phyloP scores from a whole-genome alignment of 768 basidiomycete genomes.

The Grammothele lineata region DNA sequence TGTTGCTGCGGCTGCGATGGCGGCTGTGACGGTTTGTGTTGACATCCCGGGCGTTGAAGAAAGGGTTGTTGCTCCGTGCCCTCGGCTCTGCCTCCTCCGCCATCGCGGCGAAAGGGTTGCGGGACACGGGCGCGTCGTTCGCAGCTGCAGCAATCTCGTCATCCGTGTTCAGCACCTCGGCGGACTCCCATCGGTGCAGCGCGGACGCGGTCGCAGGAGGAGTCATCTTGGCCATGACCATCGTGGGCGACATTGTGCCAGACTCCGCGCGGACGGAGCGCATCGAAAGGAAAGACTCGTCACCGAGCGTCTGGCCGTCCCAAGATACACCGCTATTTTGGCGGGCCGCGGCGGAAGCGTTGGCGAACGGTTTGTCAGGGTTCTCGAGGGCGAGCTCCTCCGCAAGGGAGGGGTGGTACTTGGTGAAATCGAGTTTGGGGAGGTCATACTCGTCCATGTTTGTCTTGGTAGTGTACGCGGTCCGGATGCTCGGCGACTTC shows the following conservation, averaged over 20 bases:
- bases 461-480: conserved; percentile 43
- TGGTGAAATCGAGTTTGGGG: conserved; percentile 42
- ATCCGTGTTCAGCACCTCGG: conserved; percentile 52
- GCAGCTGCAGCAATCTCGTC: conserved; percentile 25
- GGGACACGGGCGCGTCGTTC: conserved; percentile 10
- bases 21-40: conserved; percentile 8
- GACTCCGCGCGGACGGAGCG: conserved; percentile 35
- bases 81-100: conserved; percentile 29
- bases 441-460: conserved; percentile 33
- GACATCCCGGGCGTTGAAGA: conserved; percentile 36
- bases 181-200: conserved; percentile 64
- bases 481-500: conserved; percentile 53
- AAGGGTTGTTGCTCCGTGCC: conserved; percentile 43
- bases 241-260: conserved; percentile 47
- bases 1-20: conserved; percentile 25
- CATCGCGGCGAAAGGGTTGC: conserved; percentile 31
- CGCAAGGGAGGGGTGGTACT: conserved; percentile 51
- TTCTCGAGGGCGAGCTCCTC: conserved; percentile 43
- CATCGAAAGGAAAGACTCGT: conserved; percentile 47
- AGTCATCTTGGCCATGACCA: conserved; percentile 54
- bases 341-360: conserved; percentile 29
- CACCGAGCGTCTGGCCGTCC: conserved; percentile 44
- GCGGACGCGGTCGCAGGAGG: conserved; percentile 47
- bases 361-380: conserved; percentile 42
- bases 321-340: conserved; percentile 43